Percentiles rank a stretch among this genome's conserved stretches.
phyloP scores from a whole-genome alignment of 2,329 filamentous ascomycete genomes.

The Aspergillus sp. region DNA sequence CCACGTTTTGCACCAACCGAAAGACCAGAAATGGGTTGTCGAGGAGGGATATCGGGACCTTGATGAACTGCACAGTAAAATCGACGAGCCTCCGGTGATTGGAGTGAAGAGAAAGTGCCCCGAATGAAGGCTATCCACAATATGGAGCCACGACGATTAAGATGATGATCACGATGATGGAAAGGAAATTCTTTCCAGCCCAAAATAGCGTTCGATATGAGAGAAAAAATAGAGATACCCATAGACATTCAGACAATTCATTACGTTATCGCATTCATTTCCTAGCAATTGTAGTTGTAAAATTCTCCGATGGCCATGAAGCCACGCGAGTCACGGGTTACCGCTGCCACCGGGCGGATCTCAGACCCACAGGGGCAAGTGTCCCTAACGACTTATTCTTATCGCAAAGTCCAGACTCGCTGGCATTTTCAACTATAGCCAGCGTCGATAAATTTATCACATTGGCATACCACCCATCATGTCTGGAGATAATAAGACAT shows the following conservation, averaged over 20 bases:
- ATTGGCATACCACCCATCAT: conserved; percentile 16
- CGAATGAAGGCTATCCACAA: no score
- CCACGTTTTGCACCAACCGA: conserved; percentile 63
- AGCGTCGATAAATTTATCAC: conserved; percentile 1
- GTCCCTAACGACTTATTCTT: no score
- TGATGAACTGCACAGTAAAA: conserved; percentile 45
- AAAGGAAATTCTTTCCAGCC: not conserved
- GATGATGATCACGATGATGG: not conserved
- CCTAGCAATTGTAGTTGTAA: not conserved
- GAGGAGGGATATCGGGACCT: conserved; percentile 81
- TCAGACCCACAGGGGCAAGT: no score
- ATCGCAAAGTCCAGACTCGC: not conserved
- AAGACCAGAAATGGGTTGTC: conserved; percentile 68
- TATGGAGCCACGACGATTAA: conserved; percentile 4
- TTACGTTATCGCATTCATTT: not conserved
- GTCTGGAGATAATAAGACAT: conserved; percentile 27
- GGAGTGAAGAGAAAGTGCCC: not conserved
- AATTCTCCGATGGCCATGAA: not conserved
- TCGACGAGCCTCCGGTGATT: conserved; percentile 8
- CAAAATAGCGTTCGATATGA: conserved; percentile 3
- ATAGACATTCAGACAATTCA: conserved; percentile 1
- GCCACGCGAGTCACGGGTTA: conserved; percentile 3
- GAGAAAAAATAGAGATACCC: conserved; percentile 8
- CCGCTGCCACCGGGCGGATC: not conserved
- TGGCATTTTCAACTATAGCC: conserved; percentile 4